Evolutionary conservation across 805 yeast genomes (phyloP).

Genomic region (Grigorovia humatica): DNA sequence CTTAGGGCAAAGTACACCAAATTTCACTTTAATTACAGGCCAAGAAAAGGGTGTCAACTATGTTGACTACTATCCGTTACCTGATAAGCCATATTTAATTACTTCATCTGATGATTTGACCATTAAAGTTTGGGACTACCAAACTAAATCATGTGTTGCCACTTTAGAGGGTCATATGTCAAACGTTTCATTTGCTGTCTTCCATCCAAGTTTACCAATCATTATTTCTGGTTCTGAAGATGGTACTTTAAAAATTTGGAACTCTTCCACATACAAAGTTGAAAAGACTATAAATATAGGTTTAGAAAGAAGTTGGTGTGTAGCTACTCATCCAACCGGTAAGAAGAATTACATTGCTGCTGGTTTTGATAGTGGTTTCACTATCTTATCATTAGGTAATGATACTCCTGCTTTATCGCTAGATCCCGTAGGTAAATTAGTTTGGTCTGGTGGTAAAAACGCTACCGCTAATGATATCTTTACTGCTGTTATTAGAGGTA

Average conservation of each 20-base stretch:
- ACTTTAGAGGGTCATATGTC: constrained; percentile 88
- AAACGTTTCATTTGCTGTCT: constrained; percentile 92
- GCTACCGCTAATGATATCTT: constrained; percentile 59
- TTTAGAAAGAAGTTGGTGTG: constrained; percentile 96
- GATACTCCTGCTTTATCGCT: constrained; percentile 90
- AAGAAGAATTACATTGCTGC: constrained; percentile 73
- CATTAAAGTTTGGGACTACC: constrained; percentile 91
- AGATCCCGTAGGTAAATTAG: constrained; percentile 86
- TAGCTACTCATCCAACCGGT: constrained; percentile 52
- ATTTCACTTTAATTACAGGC: constrained; percentile 85
- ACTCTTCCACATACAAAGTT: constrained; percentile 82
- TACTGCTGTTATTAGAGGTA: constrained; percentile 68
- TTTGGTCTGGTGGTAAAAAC: constrained; percentile 70
- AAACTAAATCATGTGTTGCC: constrained; percentile 91
- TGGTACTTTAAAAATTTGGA: constrained; percentile 91
- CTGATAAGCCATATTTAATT: constrained; percentile 92
- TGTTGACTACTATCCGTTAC: constrained; percentile 93
- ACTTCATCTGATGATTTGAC: constrained; percentile 88
- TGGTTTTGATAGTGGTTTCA: constrained; percentile 92
- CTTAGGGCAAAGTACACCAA: constrained; percentile 75
- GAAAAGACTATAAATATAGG: constrained; percentile 88
- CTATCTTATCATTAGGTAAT: constrained; percentile 81
- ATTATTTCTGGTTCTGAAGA: constrained; percentile 96
- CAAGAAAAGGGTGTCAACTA: constrained; percentile 90
- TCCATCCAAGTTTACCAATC: constrained; percentile 95